These are phyloP conservation scores for Pisolithus microcarpus DNA, from an alignment of 768 basidiomycete genomes.

Conservation along the genomic window DNA sequence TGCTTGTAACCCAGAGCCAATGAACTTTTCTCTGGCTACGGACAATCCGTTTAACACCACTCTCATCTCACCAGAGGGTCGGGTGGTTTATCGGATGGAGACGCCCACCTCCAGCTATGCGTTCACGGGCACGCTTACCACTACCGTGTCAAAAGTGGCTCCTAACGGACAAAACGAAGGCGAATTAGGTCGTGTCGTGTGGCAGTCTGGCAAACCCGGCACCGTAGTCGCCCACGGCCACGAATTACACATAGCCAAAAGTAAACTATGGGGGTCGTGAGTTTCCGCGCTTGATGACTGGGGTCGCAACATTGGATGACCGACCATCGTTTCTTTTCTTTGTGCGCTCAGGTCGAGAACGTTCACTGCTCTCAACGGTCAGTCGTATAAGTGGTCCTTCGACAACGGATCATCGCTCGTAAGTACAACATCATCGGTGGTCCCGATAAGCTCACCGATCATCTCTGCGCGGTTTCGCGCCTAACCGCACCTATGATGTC, in stretches of 20 bases:
- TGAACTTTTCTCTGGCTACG: conserved; percentile 27
- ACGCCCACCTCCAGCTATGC: conserved; percentile 12
- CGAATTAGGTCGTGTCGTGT: conserved; percentile 23
- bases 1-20: background rate
- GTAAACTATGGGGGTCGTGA: conserved; percentile 27
- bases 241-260: conserved; percentile 18
- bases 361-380: conserved; percentile 28
- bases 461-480: background rate
- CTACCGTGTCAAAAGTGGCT: conserved; percentile 20
- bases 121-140: conserved; percentile 9
- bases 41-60: conserved; percentile 28
- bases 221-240: conserved; percentile 23
- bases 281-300: conserved; percentile 3
- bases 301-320: background rate
- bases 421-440: background rate
- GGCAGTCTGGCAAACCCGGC: conserved; percentile 24
- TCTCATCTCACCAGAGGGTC: conserved; percentile 25
- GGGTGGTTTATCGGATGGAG: conserved; percentile 24
- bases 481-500: too few species aligned
- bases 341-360: conserved; percentile 21
- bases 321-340: background rate
- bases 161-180: conserved; percentile 17
- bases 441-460: conserved; percentile 1
- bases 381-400: conserved; percentile 30
- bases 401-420: conserved; percentile 27